Evolutionary conservation across 2,329 filamentous ascomycete genomes (phyloP), one percentile per base, ranked within the genome.

Genomic region (Exophiala xenobiotica): DNA sequence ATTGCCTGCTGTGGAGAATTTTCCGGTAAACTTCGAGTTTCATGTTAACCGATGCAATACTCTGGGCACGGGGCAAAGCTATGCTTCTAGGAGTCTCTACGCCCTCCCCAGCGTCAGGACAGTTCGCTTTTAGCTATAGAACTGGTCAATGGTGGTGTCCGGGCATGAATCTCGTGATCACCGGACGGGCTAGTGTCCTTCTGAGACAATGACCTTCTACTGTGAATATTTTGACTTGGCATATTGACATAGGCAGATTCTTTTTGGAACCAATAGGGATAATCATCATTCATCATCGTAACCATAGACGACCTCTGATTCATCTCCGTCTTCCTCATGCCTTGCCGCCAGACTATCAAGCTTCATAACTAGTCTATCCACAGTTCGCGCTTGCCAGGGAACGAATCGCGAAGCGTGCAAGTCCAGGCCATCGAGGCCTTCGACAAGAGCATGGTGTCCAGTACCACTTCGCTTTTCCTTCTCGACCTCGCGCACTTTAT

Each of bases 351-450:
- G 44, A 37, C 79, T 82, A 59, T 96, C 90, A 62, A 96, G 73
- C 74, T 96, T 96, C 89, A 96, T 95, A 65, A 96, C 69, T 65
- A 96, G 70, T 52, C 88, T 78, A 71, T 96, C 90, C 39, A 96
- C 82, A 1, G 90, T 88, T 0, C 88, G 88, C 3, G 89, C 81
- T 54, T 86, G 83, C 56, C 82, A 78, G 1, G 89, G 86, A 23
- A 85, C 77, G 66, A 96, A 56, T 69, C 59, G 75, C 53, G 72
- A 64, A 42, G 67, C 62, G 41, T 75, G 67, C 55, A 79, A 77
- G 43, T 92, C 83, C 41, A 91, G 79, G 47, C 79, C 75, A 46
- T 80, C 68, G 26, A 86, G 63, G 31, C 76, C 73, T n/a, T 70
- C 70, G 1, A 85, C 73, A 3, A 85, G 66, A 6, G 79, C 77